Conservation (phyloP, 2,329 filamentous ascomycete genomes). For the Emmonsiellopsis sp. region DNA sequence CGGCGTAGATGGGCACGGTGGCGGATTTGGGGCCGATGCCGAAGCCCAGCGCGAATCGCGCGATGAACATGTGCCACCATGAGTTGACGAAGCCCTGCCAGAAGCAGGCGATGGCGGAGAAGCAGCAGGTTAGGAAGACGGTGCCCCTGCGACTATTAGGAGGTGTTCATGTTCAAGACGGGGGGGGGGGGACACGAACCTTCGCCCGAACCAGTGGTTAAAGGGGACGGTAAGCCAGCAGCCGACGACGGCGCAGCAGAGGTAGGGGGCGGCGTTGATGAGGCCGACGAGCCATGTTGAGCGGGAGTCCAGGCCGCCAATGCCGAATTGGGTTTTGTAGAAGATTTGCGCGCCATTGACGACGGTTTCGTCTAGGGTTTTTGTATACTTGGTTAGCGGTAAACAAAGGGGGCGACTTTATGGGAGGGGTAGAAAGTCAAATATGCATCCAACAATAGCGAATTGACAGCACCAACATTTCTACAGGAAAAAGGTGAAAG, state of each 20-base stretch:
- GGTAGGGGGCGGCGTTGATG: conserved; percentile 47
- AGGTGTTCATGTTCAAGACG: too few relatives aligned
- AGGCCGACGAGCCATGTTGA: conserved; percentile 53
- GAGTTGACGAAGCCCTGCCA: conserved; percentile 58
- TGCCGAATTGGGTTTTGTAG: conserved; percentile 53
- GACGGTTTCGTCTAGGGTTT: conserved; percentile 52
- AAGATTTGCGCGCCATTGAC: conserved; percentile 61
- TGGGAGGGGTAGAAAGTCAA: too few relatives aligned
- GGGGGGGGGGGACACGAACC: too few relatives aligned
- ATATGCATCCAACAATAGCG: too few relatives aligned
- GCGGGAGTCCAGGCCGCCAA: conserved; percentile 38
- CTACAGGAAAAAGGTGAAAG: neutral
- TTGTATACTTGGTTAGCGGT: conserved; percentile 5
- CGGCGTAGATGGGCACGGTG: conserved; percentile 67
- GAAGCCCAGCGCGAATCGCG: conserved; percentile 64
- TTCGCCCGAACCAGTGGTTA: conserved; percentile 56
- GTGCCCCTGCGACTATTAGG: conserved; percentile 47
- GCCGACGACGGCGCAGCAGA: conserved; percentile 58
- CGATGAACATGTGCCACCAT: conserved; percentile 62
- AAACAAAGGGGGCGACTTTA: neutral
- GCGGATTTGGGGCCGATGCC: conserved; percentile 68
- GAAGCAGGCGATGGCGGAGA: conserved; percentile 47
- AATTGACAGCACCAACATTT: too few relatives aligned
- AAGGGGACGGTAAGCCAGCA: conserved; percentile 67
- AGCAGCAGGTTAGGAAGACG: conserved; percentile 66